Evolutionary conservation across 371 early-diverging fungal species (phyloP).

Genomic region (Saksenaea oblongispora): DNA sequence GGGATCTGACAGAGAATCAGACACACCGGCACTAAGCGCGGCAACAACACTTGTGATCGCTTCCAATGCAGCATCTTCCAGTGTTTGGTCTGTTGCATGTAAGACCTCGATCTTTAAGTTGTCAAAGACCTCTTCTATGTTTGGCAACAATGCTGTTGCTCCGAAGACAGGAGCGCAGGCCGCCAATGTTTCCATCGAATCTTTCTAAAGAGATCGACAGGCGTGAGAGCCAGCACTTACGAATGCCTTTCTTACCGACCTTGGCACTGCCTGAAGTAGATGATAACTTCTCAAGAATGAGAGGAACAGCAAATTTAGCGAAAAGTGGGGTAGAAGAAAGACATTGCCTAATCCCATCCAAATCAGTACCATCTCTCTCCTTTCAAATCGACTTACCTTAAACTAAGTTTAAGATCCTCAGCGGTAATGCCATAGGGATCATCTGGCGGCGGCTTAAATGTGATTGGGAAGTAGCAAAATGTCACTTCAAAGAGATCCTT

Average conservation of each 20-base stretch:
- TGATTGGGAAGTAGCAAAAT: conserved; percentile 98
- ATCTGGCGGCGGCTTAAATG: conserved; percentile 92
- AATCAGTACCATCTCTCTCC: neutral
- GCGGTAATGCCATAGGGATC: conserved; percentile 94
- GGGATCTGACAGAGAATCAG: conserved; percentile 35
- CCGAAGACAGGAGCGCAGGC: conserved; percentile 81
- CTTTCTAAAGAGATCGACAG: conserved; percentile 53
- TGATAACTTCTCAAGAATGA: conserved; percentile 87
- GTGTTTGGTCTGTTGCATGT: conserved; percentile 65
- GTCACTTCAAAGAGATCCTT: conserved; percentile 92
- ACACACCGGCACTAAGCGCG: conserved; percentile 47
- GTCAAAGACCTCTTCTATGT: conserved; percentile 69
- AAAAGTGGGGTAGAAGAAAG: conserved; percentile 74
- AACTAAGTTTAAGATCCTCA: conserved; percentile 80
- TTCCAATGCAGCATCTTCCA: conserved; percentile 62
- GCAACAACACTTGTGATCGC: conserved; percentile 63
- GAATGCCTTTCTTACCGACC: conserved; percentile 38
- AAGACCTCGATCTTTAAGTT: conserved; percentile 70
- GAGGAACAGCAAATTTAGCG: conserved; percentile 79
- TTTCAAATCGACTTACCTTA: conserved; percentile 42
- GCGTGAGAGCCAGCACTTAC: conserved; percentile 1
- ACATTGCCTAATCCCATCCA: conserved; percentile 48
- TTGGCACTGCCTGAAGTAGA: conserved; percentile 89
- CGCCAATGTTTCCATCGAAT: conserved; percentile 85
- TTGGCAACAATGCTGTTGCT: conserved; percentile 56